phyloP scores from a whole-genome alignment of 2,329 filamentous ascomycete genomes.

The Colletotrichum limetticola region DNA sequence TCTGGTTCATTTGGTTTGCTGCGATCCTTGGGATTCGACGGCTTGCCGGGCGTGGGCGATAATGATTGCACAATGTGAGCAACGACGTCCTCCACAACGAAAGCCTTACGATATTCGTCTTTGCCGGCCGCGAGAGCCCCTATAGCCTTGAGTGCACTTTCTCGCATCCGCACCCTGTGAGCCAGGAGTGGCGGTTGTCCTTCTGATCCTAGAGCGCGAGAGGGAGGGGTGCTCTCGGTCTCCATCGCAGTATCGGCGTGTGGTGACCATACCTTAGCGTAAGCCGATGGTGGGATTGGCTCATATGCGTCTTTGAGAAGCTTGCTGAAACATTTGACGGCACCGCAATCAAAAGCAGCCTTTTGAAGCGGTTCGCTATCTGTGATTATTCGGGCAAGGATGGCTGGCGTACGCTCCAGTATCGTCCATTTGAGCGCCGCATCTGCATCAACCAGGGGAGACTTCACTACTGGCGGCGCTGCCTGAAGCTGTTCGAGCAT shows the following conservation, averaged over 20 bases:
- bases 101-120: constrained; percentile 83
- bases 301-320: constrained; percentile 64
- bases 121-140: constrained; percentile 85
- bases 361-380: constrained; percentile 85
- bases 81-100: constrained; percentile 85
- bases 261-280: constrained; percentile 52
- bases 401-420: constrained; percentile 76
- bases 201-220: constrained; percentile 65
- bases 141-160: constrained; percentile 80
- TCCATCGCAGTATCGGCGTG: constrained; percentile 48
- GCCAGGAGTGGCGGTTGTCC: constrained; percentile 69
- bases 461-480: constrained; percentile 24
- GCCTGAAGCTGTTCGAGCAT: constrained; percentile 50
- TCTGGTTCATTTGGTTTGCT: constrained; percentile 50
- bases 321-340: constrained; percentile 57
- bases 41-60: constrained; percentile 63
- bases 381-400: constrained; percentile 81
- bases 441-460: constrained; percentile 46
- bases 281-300: constrained; percentile 47
- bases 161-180: constrained; percentile 81
- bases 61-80: constrained; percentile 87
- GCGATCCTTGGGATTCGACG: constrained; percentile 55
- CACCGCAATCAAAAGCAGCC: constrained; percentile 76
- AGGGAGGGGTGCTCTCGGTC: constrained; percentile 45
- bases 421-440: constrained; percentile 60